Percentiles rank a stretch among this genome's conserved stretches.
Conservation (phyloP, 129 eudicot genomes). For the Rutidosis leptorrhynchoides region DNA sequence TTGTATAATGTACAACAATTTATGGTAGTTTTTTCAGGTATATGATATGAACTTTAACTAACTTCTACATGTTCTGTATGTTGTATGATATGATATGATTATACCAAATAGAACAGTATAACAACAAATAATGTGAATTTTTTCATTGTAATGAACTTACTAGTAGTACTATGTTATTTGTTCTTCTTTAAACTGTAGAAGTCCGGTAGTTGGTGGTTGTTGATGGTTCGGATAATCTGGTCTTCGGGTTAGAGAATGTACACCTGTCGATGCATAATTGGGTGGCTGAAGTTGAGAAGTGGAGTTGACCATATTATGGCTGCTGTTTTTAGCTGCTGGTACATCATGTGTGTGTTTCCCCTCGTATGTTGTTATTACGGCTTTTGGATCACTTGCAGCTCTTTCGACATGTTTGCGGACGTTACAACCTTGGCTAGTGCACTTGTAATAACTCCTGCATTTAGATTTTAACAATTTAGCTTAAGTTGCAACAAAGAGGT, state of each 20-base stretch:
- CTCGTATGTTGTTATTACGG: constrained; percentile 82
- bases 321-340: constrained; percentile 77
- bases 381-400: constrained; percentile 91
- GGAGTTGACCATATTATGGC: constrained; percentile 52
- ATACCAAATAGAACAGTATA: constrained; percentile 23
- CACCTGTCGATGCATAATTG: constrained; percentile 32
- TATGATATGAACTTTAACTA: constrained; percentile 22
- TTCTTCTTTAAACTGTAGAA: constrained; percentile 79
- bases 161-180: constrained; percentile 36
- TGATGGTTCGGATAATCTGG: constrained; percentile 46
- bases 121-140: constrained; percentile 22
- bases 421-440: constrained; percentile 69
- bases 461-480: background rate
- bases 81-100: constrained; percentile 14
- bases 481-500: background rate
- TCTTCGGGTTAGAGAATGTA: constrained; percentile 32
- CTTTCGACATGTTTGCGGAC: constrained; percentile 88
- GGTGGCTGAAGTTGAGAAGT: constrained; percentile 48
- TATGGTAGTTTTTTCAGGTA: constrained; percentile 24
- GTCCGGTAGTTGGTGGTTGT: constrained; percentile 51
- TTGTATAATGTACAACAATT: constrained; percentile 21
- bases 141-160: constrained; percentile 12
- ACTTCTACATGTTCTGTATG: constrained; percentile 33
- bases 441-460: constrained; percentile 85
- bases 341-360: constrained; percentile 93